Base-by-base conservation (phyloP, 768 basidiomycete genomes). In the Austroboletus festivus region DNA sequence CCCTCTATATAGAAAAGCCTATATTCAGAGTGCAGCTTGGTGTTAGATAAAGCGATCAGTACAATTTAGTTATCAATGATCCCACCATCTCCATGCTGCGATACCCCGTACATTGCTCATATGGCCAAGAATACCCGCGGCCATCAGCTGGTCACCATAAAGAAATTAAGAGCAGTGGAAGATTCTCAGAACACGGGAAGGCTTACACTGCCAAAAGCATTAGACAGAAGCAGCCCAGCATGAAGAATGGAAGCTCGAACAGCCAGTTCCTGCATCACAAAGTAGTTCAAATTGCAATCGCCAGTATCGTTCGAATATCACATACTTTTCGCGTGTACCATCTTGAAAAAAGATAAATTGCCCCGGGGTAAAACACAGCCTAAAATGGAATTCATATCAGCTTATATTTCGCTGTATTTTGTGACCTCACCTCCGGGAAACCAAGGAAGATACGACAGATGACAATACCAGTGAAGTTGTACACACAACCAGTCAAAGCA, bases 1-100 rank as follows among this genome's bases (percentile, higher is more conserved):
- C 86, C 86, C 68, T 84, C 86, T 41, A 86, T 83, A 59, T 76
- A 84, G 61, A 88, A 88, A 42, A 88, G 60, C 86, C 86, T 85
- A 46, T 1, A 20, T 38, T 24, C n/a, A 18, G 18, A 22, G 13
- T 24, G 12, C 18, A 37, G 34, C 22, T 6, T 26, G 22, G 19
- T 18, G 12, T 20, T 21, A 26, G n/a, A 11, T 28, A n/a, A n/a
- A n/a, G n/a, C n/a, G 18, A 4, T 24, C 35, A 15, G 12, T 12
- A 18, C 20, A 37, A n/a, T 19, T 22, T n/a, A n/a, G n/a, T n/a
- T n/a, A 8, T 12, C 13, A 22, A 13, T n/a, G 18, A 19, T 26
- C 44, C 15, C 35, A 45, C 44, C 44, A 45, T 45, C 44, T 45
- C 44, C 44, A 45, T 15, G 34, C 35, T 19, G 18, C 44, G 9